Conservation (phyloP, 352 stramenopile species). For the Pilasporangium apinafurcum region DNA sequence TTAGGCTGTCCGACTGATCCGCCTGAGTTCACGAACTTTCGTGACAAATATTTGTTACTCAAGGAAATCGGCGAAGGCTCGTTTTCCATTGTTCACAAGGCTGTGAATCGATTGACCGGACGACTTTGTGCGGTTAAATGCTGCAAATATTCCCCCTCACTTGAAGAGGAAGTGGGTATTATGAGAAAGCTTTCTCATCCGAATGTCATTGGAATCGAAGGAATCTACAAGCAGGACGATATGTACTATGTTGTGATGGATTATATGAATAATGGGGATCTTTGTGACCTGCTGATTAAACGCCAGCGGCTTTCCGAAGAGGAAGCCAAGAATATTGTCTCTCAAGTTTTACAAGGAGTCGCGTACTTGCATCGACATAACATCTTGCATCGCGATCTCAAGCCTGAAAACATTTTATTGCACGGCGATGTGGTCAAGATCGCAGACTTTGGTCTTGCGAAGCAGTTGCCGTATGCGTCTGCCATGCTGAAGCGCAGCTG, state of each 20-base stretch:
- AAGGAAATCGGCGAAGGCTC: constrained; percentile 80
- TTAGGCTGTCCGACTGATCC: constrained; percentile 23
- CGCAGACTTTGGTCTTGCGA: constrained; percentile 74
- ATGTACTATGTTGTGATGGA: constrained; percentile 85
- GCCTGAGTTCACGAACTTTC: constrained; percentile 47
- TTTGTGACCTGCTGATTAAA: constrained; percentile 71
- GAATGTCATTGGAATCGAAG: constrained; percentile 63
- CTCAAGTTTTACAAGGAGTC: constrained; percentile 48
- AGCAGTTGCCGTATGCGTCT: constrained; percentile 40
- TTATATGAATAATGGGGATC: constrained; percentile 66
- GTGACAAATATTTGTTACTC: constrained; percentile 59
- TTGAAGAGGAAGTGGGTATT: constrained; percentile 70
- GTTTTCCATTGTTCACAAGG: constrained; percentile 78
- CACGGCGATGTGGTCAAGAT: constrained; percentile 69
- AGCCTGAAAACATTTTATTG: constrained; percentile 79
- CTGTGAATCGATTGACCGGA: constrained; percentile 57
- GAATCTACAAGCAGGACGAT: constrained; percentile 58
- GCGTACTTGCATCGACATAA: constrained; percentile 59
- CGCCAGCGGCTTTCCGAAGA: constrained; percentile 47
- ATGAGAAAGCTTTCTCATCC: constrained; percentile 53
- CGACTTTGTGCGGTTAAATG: constrained; percentile 71
- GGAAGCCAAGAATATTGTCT: constrained; percentile 51
- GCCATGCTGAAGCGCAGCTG: constrained; percentile 56
- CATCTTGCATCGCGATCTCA: constrained; percentile 72
- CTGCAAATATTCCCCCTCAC: constrained; percentile 49